Base-by-base conservation (phyloP, 108 stramenopile species). In the Conticribra weissflogii region DNA sequence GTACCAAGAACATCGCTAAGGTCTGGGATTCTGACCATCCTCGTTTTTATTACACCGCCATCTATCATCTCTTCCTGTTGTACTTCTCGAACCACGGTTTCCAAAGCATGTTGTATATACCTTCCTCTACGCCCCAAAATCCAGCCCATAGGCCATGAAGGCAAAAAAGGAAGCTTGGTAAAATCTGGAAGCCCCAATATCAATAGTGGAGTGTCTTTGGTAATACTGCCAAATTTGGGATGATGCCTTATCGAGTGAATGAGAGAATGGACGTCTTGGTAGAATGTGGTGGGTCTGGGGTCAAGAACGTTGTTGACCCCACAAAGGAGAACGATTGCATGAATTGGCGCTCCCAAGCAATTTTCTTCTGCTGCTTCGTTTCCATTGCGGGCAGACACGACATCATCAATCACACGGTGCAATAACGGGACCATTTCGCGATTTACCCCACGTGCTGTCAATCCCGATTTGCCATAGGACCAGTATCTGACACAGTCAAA, bases 401-500 rank as follows among this genome's bases (percentile, higher is more conserved):
- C 16, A 34, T 24, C 30, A 60, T 70, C 50, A 9, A 29, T 24
- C 15, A 65, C 54, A 17, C 63, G 41, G 17, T 66, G 63, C 12
- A 72, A 41, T n/a, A 48, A 54, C 33, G 71, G 71, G 0, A 72
- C 54, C 54, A 72, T 72, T 22, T 72, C 63, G n/a, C 55, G 17
- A 9, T 72, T 29, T 21, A 72, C 65, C 24, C 63, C 71, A 54
- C 36, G 46, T 8, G 71, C 71, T 7, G 63, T 66, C 23, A 72
- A 48, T 18, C 71, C 71, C 21, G 71, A 72, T 58, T 72, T 65
- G 1, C 71, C 71, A 47, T 65, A 72, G 1, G 71, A 64, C 71
- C 71, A 72, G 55, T 72, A 72, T 2, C 71, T 51, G 0, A 72
- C 63, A 55, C 63, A 65, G 21, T 66, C 63, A 41, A 28, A 63